phyloP scores from a whole-genome alignment of 2,329 filamentous ascomycete genomes.

The Orbilia brochopaga region DNA sequence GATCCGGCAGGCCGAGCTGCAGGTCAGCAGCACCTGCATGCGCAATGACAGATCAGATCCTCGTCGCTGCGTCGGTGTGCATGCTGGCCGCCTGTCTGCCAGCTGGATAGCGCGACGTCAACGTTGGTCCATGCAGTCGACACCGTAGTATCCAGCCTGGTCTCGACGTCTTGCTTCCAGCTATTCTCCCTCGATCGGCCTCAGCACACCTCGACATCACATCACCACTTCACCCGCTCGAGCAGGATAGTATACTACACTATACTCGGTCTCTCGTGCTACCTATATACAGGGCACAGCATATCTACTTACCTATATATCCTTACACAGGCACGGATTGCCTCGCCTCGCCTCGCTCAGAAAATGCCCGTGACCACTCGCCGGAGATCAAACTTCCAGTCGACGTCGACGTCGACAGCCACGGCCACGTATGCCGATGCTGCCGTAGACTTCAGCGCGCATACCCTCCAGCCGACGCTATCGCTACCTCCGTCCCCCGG shows the following conservation, averaged over 20 bases:
- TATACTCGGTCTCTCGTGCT: no score
- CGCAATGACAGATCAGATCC: background rate
- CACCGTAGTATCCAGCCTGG: no score
- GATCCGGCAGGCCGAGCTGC: background rate
- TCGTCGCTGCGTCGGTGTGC: background rate
- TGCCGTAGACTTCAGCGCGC: background rate
- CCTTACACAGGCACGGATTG: no score
- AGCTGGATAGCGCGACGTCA: background rate
- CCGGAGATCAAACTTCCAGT: background rate
- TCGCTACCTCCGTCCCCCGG: background rate
- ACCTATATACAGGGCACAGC: no score
- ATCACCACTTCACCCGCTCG: no score
- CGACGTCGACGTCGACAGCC: background rate
- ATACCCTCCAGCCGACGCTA: background rate
- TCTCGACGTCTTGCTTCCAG: no score
- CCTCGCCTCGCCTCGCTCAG: background rate
- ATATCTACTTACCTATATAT: no score
- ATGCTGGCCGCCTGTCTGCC: background rate
- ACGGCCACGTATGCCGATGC: background rate
- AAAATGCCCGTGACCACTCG: slow-evolving; percentile 9
- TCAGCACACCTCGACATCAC: no score
- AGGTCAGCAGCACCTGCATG: slow-evolving; percentile 2
- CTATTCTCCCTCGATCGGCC: no score
- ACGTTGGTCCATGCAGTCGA: no score
- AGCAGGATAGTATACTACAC: no score